Conservation (phyloP, 345 rosid genomes). For the Tarenaya hassleriana region DNA sequence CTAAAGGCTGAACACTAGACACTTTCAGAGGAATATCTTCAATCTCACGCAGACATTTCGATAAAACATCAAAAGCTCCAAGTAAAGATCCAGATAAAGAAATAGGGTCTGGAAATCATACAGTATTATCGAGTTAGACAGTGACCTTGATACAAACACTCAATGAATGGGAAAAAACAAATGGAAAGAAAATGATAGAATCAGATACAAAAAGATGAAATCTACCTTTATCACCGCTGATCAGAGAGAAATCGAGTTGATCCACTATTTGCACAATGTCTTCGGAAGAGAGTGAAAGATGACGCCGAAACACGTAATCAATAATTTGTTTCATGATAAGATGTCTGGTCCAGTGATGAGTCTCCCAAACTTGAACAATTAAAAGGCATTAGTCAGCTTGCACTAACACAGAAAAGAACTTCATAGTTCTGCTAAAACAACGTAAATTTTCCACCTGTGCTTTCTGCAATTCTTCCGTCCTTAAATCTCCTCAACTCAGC, state of each 20-base stretch:
- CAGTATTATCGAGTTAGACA: conserved; percentile 4
- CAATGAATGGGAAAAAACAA: background rate
- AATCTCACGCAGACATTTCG: conserved; percentile 57
- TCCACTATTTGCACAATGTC: conserved; percentile 61
- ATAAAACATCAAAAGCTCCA: conserved; percentile 62
- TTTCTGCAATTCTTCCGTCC: conserved; percentile 93
- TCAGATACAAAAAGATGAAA: background rate
- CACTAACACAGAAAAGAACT: conserved; percentile 12
- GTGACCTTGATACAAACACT: background rate
- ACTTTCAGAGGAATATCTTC: conserved; percentile 77
- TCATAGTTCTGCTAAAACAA: conserved; percentile 16
- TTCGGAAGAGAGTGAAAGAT: conserved; percentile 51
- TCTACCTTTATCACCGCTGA: conserved; percentile 63
- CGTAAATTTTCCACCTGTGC: conserved; percentile 53
- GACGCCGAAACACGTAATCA: conserved; percentile 54
- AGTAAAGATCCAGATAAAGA: conserved; percentile 54
- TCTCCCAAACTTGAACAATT: conserved; percentile 62
- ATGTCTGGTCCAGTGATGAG: conserved; percentile 64
- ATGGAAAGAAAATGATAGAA: conserved; percentile 10
- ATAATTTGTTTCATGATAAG: conserved; percentile 67
- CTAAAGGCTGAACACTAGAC: conserved; percentile 77
- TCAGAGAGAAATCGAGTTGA: conserved; percentile 84
- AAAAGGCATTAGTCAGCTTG: conserved; percentile 20
- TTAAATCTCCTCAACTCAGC: conserved; percentile 88
- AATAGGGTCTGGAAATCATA: conserved; percentile 51